Evolutionary conservation across 345 rosid genomes (phyloP).

Genomic region (Sapria himalayana): DNA sequence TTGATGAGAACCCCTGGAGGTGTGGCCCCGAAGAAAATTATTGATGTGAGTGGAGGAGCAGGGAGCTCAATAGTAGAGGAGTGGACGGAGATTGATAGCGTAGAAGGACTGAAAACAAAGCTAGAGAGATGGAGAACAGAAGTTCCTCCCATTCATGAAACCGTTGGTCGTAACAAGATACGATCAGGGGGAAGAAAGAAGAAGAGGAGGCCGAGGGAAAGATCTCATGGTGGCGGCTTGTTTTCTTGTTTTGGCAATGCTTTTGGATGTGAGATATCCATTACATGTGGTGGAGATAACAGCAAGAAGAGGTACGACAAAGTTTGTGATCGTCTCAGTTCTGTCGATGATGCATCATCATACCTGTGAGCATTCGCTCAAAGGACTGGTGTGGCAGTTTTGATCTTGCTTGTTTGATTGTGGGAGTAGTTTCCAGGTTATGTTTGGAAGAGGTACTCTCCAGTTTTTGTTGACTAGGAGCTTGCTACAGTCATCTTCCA

Average conservation of each 20-base stretch:
- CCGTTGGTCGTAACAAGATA: conserved; percentile 3
- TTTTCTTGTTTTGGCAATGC: conserved; percentile 73
- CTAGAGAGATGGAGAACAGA: conserved; percentile 59
- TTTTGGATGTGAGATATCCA: conserved; percentile 61
- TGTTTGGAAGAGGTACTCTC: too few relatives aligned
- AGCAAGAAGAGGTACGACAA: conserved; percentile 19
- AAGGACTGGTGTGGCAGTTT: too few relatives aligned
- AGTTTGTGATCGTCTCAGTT: conserved; percentile 24
- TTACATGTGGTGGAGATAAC: conserved; percentile 50
- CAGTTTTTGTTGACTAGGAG: too few relatives aligned
- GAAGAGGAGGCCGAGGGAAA: conserved; percentile 10
- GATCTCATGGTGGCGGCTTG: conserved; percentile 16
- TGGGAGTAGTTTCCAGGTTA: too few relatives aligned
- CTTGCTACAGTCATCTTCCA: too few relatives aligned
- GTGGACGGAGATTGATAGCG: conserved; percentile 29
- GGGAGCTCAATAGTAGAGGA: conserved; percentile 30
- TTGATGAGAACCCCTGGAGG: conserved; percentile 24
- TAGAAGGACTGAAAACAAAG: conserved; percentile 32
- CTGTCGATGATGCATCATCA: conserved; percentile 15
- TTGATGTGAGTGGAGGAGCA: conserved; percentile 5
- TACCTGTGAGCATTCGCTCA: too few relatives aligned
- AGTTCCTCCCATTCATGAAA: conserved; percentile 16
- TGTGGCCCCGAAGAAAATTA: conserved; percentile 5
- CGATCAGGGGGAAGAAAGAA: conserved; percentile 5
- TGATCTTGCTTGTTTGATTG: too few relatives aligned